Conservation (phyloP, 805 yeast species). For the Cyberlindnera meyerae region DNA sequence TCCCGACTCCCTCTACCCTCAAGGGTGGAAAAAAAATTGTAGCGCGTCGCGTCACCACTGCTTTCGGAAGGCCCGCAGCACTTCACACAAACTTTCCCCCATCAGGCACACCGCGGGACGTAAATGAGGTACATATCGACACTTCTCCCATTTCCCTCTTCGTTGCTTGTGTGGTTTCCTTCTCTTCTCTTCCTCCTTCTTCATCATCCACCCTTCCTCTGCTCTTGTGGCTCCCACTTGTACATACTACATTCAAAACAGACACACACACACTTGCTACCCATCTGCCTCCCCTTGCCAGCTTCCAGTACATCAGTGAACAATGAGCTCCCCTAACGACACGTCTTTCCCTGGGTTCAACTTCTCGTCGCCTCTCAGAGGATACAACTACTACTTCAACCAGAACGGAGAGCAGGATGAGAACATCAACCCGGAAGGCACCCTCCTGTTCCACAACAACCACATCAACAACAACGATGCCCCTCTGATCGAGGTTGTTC, state of each 20-base stretch:
- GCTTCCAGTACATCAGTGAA: not conserved
- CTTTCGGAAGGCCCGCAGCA: conserved; percentile 5
- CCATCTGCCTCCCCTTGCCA: not conserved
- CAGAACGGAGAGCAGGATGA: conserved; percentile 9
- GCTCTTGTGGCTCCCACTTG: no score
- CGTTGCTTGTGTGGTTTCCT: not conserved
- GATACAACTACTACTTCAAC: conserved; percentile 16
- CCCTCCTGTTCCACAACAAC: not conserved
- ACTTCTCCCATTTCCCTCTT: not conserved
- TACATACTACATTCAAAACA: no score
- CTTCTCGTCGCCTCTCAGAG: conserved; percentile 18
- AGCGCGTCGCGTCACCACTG: conserved; percentile 17
- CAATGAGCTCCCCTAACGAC: conserved; percentile 14
- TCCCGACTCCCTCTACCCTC: no score
- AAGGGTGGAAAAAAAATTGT: no score
- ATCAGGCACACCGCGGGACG: not conserved
- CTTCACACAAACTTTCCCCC: not conserved
- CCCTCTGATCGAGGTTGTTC: conserved; percentile 8
- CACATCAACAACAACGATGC: not conserved
- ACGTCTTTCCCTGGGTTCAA: not conserved
- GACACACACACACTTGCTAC: not conserved
- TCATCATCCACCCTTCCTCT: no score
- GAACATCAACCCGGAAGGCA: conserved; percentile 9
- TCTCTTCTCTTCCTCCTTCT: no score
- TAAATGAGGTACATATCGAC: conserved; percentile 10